Percentiles rank a stretch among this genome's conserved stretches.
These are phyloP conservation scores for Coemansia sp. DNA, from an alignment of 192 early-diverging fungal species.

Conservation along the genomic window DNA sequence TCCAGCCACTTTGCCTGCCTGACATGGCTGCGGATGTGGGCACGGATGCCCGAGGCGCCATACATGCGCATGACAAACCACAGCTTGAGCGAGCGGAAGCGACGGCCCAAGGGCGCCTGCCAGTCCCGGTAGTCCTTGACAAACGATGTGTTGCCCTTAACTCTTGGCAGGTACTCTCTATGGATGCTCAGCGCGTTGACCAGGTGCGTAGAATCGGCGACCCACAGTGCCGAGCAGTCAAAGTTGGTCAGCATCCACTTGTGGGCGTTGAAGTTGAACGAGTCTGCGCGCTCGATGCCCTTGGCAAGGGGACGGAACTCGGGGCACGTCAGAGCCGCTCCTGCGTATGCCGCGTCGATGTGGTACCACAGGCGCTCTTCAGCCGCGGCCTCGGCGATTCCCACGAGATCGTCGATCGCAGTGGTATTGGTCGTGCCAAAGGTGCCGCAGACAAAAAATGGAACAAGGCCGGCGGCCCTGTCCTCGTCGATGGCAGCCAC, in stretches of 20 bases:
- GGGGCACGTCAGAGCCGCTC: constrained; percentile 56
- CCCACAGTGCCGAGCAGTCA: constrained; percentile 64
- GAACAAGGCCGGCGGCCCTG: too few species aligned
- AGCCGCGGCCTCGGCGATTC: constrained; percentile 51
- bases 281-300: constrained; percentile 58
- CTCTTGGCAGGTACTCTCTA: constrained; percentile 54
- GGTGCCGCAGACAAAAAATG: too few species aligned
- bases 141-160: constrained; percentile 29
- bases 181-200: constrained; percentile 55
- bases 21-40: too few species aligned
- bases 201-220: too few species aligned
- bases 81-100: constrained; percentile 61
- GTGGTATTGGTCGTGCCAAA: too few species aligned
- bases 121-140: constrained; percentile 58
- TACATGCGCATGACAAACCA: constrained; percentile 64
- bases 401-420: too few species aligned
- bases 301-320: constrained; percentile 54
- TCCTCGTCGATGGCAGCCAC: constrained; percentile 50
- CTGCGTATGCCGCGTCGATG: constrained; percentile 65
- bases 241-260: constrained; percentile 66
- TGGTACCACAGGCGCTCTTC: constrained; percentile 58
- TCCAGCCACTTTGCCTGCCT: too few species aligned
- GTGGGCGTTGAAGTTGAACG: constrained; percentile 61
- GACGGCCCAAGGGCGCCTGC: constrained; percentile 58
- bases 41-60: constrained; percentile 54